A percentile compares a stretch with the other conserved stretches of the same genome.
These are phyloP conservation scores for Ceratocystis diversiconidia DNA, from an alignment of 2,329 filamentous ascomycete genomes.

Conservation along the genomic window DNA sequence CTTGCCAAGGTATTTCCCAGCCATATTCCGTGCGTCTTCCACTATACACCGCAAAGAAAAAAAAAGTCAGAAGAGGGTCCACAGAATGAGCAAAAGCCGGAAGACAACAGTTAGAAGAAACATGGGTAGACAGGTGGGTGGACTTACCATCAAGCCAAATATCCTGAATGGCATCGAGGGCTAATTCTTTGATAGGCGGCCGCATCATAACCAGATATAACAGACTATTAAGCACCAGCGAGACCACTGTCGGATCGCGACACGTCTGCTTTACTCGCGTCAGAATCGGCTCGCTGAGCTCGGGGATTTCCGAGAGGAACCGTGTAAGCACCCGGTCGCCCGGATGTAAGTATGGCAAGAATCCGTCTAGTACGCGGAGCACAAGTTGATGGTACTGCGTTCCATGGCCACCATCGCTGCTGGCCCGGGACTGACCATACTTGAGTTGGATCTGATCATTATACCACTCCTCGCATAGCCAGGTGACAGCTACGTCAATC, in stretches of 20 bases:
- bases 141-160: conserved; percentile 52
- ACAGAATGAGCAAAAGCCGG: background rate
- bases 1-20: conserved; percentile 46
- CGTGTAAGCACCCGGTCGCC: conserved; percentile 82
- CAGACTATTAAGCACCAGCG: conserved; percentile 48
- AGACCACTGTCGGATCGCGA: conserved; percentile 49
- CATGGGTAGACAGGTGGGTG: background rate
- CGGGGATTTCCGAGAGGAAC: conserved; percentile 82
- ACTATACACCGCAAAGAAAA: conserved; percentile 27
- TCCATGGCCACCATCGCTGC: conserved; percentile 20
- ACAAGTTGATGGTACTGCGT: conserved; percentile 65
- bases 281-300: conserved; percentile 57
- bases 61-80: conserved; percentile 8
- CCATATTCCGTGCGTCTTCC: conserved; percentile 48
- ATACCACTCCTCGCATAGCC: conserved; percentile 98
- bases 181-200: conserved; percentile 48
- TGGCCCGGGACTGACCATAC: no score
- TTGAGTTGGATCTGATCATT: conserved; percentile 44
- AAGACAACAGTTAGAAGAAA: no score
- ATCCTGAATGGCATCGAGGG: conserved; percentile 50
- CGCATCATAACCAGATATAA: conserved; percentile 55
- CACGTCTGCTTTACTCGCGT: conserved; percentile 55
- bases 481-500: conserved; percentile 80
- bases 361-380: conserved; percentile 69
- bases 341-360: conserved; percentile 79